Evolutionary conservation across 768 basidiomycete species (phyloP).

Genomic region (Amanita jacksonii): DNA sequence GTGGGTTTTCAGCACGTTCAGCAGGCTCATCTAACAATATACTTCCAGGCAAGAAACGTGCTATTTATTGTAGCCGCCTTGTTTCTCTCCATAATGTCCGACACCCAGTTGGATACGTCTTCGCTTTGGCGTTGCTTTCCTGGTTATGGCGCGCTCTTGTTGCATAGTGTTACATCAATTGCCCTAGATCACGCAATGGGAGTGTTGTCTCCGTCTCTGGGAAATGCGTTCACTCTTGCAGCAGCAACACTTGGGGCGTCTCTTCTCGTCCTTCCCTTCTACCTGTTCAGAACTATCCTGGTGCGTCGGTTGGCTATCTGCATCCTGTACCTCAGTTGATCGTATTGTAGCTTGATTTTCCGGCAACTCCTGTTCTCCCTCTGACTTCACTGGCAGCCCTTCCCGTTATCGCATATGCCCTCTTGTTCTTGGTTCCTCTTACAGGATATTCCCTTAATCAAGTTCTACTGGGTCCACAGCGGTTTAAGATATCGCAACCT

Average conservation of each 20-base stretch:
- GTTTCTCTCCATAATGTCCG: slow-evolving; percentile 45
- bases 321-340: slow-evolving; percentile 6
- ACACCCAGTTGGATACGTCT: slow-evolving; percentile 33
- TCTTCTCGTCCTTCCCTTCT: slow-evolving; percentile 54
- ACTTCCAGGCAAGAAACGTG: slow-evolving; percentile 39
- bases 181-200: slow-evolving; percentile 55
- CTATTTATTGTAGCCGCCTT: slow-evolving; percentile 39
- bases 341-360: slow-evolving; percentile 35
- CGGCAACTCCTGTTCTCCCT: slow-evolving; percentile 43
- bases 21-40: not conserved
- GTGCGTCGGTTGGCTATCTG: slow-evolving; percentile 29
- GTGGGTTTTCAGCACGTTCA: slow-evolving; percentile 23
- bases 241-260: slow-evolving; percentile 54
- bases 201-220: slow-evolving; percentile 48
- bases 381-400: slow-evolving; percentile 47
- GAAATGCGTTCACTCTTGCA: slow-evolving; percentile 44
- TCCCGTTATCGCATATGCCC: slow-evolving; percentile 51
- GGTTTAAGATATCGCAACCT: slow-evolving; percentile 52
- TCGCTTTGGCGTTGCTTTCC: slow-evolving; percentile 39
- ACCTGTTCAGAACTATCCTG: slow-evolving; percentile 46
- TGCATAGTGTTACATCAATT: slow-evolving; percentile 51
- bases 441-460: slow-evolving; percentile 34
- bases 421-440: slow-evolving; percentile 54
- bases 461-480: slow-evolving; percentile 41
- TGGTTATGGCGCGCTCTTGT: slow-evolving; percentile 55